A percentile compares a stretch with the other conserved stretches of the same genome.
Conservation (phyloP, 2,329 filamentous ascomycete genomes). For the Aspergillus hortae region DNA sequence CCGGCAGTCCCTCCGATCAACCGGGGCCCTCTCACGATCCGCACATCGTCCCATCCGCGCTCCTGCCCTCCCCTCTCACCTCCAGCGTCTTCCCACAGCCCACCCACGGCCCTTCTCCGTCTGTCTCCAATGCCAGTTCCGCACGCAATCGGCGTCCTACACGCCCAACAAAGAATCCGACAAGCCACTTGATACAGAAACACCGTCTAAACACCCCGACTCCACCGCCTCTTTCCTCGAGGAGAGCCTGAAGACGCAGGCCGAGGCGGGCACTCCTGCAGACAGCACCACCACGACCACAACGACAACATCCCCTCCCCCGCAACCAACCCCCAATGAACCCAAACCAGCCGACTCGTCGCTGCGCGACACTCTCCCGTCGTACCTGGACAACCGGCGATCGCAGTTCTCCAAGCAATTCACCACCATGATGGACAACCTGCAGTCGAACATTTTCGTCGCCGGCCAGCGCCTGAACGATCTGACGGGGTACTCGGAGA, state of each 20-base stretch:
- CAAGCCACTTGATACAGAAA: conserved; percentile 16
- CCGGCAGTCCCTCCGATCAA: conserved; percentile 35
- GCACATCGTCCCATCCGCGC: conserved; percentile 16
- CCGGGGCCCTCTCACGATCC: conserved; percentile 21
- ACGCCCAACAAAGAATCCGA: conserved; percentile 16
- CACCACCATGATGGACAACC: conserved; percentile 76
- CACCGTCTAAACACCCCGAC: neutral
- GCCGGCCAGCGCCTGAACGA: conserved; percentile 89
- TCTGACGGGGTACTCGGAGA: conserved; percentile 88
- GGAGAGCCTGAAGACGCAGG: conserved; percentile 13
- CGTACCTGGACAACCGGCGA: conserved; percentile 44
- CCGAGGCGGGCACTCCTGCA: conserved; percentile 17
- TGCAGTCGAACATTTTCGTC: conserved; percentile 79
- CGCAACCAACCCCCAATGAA: neutral
- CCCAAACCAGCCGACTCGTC: no score
- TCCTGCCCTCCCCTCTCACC: conserved; percentile 17
- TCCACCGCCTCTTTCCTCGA: conserved; percentile 24
- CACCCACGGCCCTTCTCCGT: conserved; percentile 32
- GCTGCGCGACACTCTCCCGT: conserved; percentile 27
- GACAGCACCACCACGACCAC: neutral
- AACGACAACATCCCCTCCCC: neutral
- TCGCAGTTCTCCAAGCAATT: conserved; percentile 60
- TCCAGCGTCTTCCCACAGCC: conserved; percentile 18
- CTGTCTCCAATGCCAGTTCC: conserved; percentile 43
- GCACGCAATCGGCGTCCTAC: conserved; percentile 24